These are phyloP conservation scores for Epichloe hybrida DNA, from an alignment of 2,329 filamentous ascomycete genomes.

Conservation along the genomic window DNA sequence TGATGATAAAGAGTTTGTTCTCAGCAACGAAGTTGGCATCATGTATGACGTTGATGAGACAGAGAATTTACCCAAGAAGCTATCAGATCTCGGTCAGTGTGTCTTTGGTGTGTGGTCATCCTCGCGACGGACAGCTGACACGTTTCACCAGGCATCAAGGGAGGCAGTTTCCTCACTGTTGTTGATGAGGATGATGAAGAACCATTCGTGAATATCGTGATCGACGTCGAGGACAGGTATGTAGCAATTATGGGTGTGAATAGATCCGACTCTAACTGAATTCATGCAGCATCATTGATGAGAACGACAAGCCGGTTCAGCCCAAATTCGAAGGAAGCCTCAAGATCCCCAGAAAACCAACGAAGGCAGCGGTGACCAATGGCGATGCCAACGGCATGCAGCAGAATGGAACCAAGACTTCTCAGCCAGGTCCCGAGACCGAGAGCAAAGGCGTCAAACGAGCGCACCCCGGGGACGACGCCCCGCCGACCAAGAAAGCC, in stretches of 20 bases:
- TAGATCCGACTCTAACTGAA: conserved; percentile 13
- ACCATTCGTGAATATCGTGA: conserved; percentile 65
- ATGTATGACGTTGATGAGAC: conserved; percentile 84
- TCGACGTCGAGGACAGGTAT: conserved; percentile 53
- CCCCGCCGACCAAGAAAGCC: conserved; percentile 33
- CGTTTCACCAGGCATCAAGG: conserved; percentile 45
- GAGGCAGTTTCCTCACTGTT: conserved; percentile 66
- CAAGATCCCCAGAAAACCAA: conserved; percentile 41
- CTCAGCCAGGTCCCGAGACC: conserved; percentile 17
- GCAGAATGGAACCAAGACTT: conserved; percentile 26
- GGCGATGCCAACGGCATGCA: conserved; percentile 25
- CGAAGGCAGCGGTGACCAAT: conserved; percentile 24
- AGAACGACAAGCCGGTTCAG: conserved; percentile 42
- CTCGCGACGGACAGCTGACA: neutral
- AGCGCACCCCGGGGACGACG: conserved; percentile 28
- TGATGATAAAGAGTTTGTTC: conserved; percentile 60
- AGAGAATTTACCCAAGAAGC: conserved; percentile 68
- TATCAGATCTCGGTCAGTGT: conserved; percentile 55
- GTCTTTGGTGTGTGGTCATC: no score
- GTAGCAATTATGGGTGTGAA: conserved; percentile 12
- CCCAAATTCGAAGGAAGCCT: conserved; percentile 28
- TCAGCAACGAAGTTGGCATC: conserved; percentile 62
- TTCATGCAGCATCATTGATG: conserved; percentile 22
- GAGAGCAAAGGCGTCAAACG: conserved; percentile 32
- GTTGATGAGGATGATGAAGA: conserved; percentile 69